Conservation (phyloP, 768 basidiomycete genomes). For the Mycena galericulata region DNA sequence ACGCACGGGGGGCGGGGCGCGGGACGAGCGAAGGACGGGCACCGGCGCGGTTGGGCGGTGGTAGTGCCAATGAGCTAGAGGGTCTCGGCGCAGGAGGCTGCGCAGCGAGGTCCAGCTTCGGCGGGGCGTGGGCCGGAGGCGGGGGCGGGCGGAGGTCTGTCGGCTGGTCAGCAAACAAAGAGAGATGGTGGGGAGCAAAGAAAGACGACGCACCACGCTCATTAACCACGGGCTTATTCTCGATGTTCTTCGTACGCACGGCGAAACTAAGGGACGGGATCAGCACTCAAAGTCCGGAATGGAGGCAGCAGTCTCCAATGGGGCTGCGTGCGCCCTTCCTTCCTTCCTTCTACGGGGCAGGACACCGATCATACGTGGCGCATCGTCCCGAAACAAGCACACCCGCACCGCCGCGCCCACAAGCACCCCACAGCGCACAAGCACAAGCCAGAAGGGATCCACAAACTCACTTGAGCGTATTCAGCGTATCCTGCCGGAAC, state of each 20-base stretch:
- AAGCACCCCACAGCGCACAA: too few species aligned
- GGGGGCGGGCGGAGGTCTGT: constrained; percentile 65
- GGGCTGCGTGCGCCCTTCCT: too few species aligned
- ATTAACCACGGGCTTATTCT: constrained; percentile 84
- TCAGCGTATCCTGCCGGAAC: constrained; percentile 88
- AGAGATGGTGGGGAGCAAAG: background rate
- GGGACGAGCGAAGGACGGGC: constrained; percentile 30
- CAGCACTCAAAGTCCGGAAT: background rate
- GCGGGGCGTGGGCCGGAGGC: constrained; percentile 1
- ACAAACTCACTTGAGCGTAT: constrained; percentile 87
- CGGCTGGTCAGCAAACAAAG: constrained; percentile 3
- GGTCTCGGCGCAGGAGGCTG: too few species aligned
- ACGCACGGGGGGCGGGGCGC: constrained; percentile 22
- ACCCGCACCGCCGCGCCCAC: too few species aligned
- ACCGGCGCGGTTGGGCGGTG: background rate
- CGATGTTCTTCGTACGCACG: constrained; percentile 85
- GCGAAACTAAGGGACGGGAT: constrained; percentile 67
- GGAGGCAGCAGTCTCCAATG: too few species aligned
- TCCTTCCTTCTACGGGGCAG: too few species aligned
- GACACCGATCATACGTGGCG: too few species aligned
- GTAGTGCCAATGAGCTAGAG: too few species aligned
- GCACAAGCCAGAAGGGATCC: background rate
- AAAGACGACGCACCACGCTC: constrained; percentile 67
- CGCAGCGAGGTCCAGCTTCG: constrained; percentile 21
- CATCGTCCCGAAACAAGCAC: too few species aligned